phyloP scores from a whole-genome alignment of 2,329 filamentous ascomycete genomes.

The Cordyceps farinosa region DNA sequence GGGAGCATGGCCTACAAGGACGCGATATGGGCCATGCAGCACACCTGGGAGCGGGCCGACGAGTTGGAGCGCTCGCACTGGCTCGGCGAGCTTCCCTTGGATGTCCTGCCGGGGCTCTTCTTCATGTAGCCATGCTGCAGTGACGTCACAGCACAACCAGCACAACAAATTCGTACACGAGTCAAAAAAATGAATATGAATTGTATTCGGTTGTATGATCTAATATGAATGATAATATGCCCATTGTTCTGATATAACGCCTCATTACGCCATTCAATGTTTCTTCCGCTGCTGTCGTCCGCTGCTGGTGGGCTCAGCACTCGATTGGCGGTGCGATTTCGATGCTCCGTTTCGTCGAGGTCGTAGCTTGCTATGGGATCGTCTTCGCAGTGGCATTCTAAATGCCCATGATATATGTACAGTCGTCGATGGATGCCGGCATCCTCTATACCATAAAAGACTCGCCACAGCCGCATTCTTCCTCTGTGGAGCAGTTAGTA shows the following conservation, averaged over 20 bases:
- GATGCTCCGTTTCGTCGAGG: background rate
- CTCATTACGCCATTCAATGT: slow-evolving; percentile 13
- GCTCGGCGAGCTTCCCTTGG: slow-evolving; percentile 6
- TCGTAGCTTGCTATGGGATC: background rate
- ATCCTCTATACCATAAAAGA: slow-evolving; percentile 75
- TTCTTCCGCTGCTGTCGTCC: slow-evolving; percentile 10
- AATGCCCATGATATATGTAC: slow-evolving; percentile 4
- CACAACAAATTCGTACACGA: background rate
- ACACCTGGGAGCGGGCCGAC: background rate
- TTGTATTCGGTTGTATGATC: background rate
- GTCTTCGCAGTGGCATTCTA: background rate
- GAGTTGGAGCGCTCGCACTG: background rate
- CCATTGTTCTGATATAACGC: slow-evolving; percentile 4
- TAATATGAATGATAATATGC: slow-evolving; percentile 7
- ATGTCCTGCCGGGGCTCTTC: slow-evolving; percentile 13
- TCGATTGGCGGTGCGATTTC: background rate
- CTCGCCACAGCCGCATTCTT: slow-evolving; percentile 93
- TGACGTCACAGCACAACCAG: background rate
- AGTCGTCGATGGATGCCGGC: background rate
- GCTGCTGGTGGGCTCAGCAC: background rate
- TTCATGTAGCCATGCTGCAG: background rate
- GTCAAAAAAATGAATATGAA: background rate
- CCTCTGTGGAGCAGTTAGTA: slow-evolving; percentile 60
- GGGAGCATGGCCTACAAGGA: slow-evolving; percentile 10
- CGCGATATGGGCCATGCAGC: slow-evolving; percentile 13